phyloP scores from a whole-genome alignment of 2,329 filamentous ascomycete genomes.

The Hymenoscyphus infarciens region DNA sequence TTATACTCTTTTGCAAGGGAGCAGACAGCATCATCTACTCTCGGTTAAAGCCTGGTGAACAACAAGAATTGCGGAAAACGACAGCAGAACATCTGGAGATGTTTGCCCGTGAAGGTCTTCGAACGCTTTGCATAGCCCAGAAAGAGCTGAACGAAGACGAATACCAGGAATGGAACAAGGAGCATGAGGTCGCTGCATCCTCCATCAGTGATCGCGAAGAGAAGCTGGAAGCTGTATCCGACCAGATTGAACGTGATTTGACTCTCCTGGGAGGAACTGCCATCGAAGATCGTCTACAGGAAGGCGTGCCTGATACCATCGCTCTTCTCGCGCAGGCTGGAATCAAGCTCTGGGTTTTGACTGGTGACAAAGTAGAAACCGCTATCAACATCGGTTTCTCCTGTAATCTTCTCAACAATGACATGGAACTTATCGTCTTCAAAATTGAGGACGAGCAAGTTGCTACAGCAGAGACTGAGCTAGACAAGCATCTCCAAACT shows the following conservation, averaged over 20 bases:
- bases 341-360: constrained; percentile 98
- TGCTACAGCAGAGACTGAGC: constrained; percentile 60
- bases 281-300: constrained; percentile 94
- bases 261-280: constrained; percentile 88
- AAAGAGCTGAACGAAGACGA: constrained; percentile 76
- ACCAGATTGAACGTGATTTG: constrained; percentile 86
- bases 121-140: constrained; percentile 91
- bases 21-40: constrained; percentile 97
- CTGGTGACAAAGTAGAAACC: constrained; percentile 97
- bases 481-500: constrained; percentile 67
- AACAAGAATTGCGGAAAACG: constrained; percentile 73
- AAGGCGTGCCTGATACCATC: constrained; percentile 95
- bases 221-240: constrained; percentile 85
- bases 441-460: constrained; percentile 74
- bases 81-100: constrained; percentile 95
- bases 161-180: constrained; percentile 78
- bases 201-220: constrained; percentile 85
- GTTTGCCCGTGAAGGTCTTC: constrained; percentile 91
- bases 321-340: constrained; percentile 85
- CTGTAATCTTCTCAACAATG: constrained; percentile 93
- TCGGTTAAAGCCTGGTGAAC: constrained; percentile 78
- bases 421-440: constrained; percentile 93
- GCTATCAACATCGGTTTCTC: constrained; percentile 99
- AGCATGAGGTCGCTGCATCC: constrained; percentile 83
- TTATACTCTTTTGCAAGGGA: constrained; percentile 93